These are phyloP conservation scores for Leersia perrieri DNA, from an alignment of 176 grass and related monocot genomes.

Conservation along the genomic window DNA sequence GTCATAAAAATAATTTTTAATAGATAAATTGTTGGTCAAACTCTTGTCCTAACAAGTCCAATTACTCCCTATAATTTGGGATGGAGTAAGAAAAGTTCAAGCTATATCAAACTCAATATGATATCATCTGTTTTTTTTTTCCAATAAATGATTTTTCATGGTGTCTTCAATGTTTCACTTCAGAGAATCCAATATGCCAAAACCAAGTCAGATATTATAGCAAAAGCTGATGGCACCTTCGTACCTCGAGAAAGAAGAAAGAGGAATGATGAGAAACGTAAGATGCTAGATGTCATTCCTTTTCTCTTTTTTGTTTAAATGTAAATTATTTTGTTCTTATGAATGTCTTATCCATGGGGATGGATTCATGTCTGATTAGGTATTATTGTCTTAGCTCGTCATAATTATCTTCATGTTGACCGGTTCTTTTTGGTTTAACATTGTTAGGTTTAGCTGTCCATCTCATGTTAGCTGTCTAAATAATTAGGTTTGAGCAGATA, in stretches of 20 bases:
- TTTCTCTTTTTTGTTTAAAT: constrained; percentile 17
- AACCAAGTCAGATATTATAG: constrained; percentile 91
- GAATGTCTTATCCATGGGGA: neutral
- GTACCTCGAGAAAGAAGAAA: constrained; percentile 89
- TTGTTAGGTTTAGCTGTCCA: neutral
- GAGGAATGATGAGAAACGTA: constrained; percentile 78
- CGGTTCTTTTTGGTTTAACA: neutral
- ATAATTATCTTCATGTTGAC: neutral
- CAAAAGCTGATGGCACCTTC: constrained; percentile 88
- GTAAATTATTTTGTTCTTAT: neutral
- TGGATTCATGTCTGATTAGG: neutral
- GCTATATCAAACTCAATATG: neutral
- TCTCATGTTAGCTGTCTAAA: neutral
- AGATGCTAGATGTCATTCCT: constrained; percentile 10
- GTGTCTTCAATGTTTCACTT: constrained; percentile 34
- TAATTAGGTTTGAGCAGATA: constrained; percentile 6
- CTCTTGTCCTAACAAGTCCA: too few relatives aligned
- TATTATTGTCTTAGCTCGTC: neutral
- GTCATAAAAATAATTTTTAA: too few relatives aligned
- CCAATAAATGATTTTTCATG: constrained; percentile 27
- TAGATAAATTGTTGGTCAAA: too few relatives aligned
- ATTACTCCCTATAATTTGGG: too few relatives aligned
- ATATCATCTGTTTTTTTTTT: neutral
- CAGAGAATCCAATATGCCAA: constrained; percentile 99
- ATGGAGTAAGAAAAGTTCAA: neutral